Conservation (phyloP, 441 rosid genomes). For the Adansonia rubrostipa region DNA sequence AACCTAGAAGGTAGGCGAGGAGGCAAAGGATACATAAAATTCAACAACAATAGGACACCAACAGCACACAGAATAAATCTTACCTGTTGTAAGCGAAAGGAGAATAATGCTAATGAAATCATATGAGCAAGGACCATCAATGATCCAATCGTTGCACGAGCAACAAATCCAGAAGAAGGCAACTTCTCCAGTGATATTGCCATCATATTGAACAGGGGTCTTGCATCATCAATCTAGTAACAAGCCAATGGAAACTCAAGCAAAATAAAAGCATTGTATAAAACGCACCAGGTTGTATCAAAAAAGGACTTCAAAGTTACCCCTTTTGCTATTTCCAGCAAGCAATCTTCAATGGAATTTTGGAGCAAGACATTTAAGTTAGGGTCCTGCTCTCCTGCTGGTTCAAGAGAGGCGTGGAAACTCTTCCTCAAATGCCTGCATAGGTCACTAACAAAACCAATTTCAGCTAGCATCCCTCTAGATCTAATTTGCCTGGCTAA, state of each 20-base stretch:
- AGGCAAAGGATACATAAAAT: background rate
- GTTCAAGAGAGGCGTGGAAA: conserved; percentile 75
- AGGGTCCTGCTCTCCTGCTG: conserved; percentile 70
- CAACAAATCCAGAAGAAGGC: conserved; percentile 78
- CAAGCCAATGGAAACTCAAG: conserved; percentile 22
- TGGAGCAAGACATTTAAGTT: conserved; percentile 63
- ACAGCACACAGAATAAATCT: background rate
- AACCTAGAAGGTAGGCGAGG: conserved; percentile 15
- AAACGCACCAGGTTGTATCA: conserved; percentile 24
- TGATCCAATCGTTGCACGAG: conserved; percentile 80
- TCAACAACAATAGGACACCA: background rate
- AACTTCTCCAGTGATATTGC: conserved; percentile 79
- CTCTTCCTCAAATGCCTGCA: conserved; percentile 96
- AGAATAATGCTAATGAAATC: conserved; percentile 65
- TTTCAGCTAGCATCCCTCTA: conserved; percentile 64
- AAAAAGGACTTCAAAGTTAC: conserved; percentile 41
- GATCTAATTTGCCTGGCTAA: conserved; percentile 83
- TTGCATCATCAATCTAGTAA: conserved; percentile 64
- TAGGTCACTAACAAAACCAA: conserved; percentile 82
- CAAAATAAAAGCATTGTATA: conserved; percentile 24
- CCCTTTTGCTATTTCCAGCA: conserved; percentile 90
- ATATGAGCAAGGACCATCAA: conserved; percentile 81
- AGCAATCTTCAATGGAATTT: conserved; percentile 90
- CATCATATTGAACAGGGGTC: conserved; percentile 79
- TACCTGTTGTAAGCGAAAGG: conserved; percentile 74